Evolutionary conservation across 148 eudicot genomes (phyloP), one percentile per base, ranked within the genome.

Genomic region (Rhododendron ovatum): DNA sequence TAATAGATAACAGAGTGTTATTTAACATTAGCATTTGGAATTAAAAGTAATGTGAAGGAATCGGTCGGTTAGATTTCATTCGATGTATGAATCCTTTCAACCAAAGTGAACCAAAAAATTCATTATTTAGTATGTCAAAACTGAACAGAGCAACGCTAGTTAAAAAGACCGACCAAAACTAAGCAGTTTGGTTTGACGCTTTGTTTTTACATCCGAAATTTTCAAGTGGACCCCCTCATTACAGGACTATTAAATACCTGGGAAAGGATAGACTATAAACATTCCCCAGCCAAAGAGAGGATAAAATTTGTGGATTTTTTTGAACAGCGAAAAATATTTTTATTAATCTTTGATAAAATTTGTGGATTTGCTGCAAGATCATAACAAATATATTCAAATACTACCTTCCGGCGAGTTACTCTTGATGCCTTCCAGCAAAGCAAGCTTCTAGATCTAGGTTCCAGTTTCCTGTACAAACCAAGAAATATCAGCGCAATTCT

Each of bases 391-490:
- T 28, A 51, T 43, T 30, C 39, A 65, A 41, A 24, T 20, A n/a
- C 18, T 93, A 96, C 99, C 99, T 95, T 95, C 53, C 92, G 87
- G 50, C 92, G 90, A 83, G 95, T 87, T 53, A 88, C 88, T 90
- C 87, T 95, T 26, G 98, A 88, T 79, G 95, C 83, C 86, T 93
- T 97, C 98, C 98, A 97, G 88, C 98, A 97, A 76, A 95, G 93
- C 93, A 95, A 89, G 90, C 90, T 91, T 89, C 99, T 94, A 7
- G 98, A 94, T 86, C 95, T 95, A 57, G 99, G 90, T 87, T 97
- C 99, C 86, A 95, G 83, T 89, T 93, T 95, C 94, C 99, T 97
- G 94, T 86, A 30, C 55, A 82, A 85, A 87, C 80, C 61, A 45
- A 51, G 37, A 84, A 85, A 80, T 47, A 83, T 35, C 26, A 57